These are phyloP conservation scores for Populus trichocarpa DNA, from an alignment of 441 rosid genomes.

Conservation along the genomic window DNA sequence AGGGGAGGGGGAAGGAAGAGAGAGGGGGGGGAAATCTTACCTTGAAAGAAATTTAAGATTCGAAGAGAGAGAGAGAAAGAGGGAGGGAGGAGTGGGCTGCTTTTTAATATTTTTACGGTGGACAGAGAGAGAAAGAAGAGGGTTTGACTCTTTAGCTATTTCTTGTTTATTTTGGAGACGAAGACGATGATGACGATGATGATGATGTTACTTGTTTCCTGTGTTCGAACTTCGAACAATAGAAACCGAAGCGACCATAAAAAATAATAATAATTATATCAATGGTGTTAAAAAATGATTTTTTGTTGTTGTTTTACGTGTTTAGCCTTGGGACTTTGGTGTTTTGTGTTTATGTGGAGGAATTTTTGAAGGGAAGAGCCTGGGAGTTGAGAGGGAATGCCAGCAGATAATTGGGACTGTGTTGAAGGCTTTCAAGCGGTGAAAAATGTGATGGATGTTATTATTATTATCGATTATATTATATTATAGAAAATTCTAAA, in stretches of 20 bases:
- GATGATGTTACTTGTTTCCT: slow-evolving; percentile 5
- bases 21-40: slow-evolving; percentile 2
- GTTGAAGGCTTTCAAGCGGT: neutral
- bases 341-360: neutral
- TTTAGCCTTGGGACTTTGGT: neutral
- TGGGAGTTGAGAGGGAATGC: neutral
- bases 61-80: neutral
- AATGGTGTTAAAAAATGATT: neutral
- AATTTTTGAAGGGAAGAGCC: neutral
- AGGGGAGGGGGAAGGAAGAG: no score
- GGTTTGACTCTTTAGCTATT: slow-evolving; percentile 35
- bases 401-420: neutral
- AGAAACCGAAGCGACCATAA: neutral
- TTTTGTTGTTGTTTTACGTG: neutral
- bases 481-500: no score
- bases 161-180: slow-evolving; percentile 26
- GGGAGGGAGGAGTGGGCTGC: neutral
- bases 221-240: neutral
- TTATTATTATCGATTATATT: no score
- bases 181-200: slow-evolving; percentile 14
- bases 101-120: neutral
- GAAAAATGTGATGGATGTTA: no score
- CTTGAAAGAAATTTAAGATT: slow-evolving; percentile 30
- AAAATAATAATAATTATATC: neutral
- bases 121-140: slow-evolving; percentile 17